These are phyloP conservation scores for Polytrichum formosum DNA, from an alignment of 225 moss, liverwort and hornwort genomes.

Conservation along the genomic window DNA sequence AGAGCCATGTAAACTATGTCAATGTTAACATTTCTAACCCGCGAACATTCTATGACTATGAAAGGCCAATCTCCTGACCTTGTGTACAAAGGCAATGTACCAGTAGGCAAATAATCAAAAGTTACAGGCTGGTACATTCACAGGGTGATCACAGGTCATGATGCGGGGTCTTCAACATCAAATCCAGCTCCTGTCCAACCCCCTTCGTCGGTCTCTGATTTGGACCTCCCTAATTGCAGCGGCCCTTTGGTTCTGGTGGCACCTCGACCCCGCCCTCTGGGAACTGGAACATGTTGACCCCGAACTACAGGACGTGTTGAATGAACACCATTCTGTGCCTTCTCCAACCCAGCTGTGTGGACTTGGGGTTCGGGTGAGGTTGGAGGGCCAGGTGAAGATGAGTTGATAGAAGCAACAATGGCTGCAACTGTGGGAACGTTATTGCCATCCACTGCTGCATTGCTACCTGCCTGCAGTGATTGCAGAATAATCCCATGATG, in stretches of 20 bases:
- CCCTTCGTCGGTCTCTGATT: conserved; percentile 47
- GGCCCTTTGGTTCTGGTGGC: conserved; percentile 51
- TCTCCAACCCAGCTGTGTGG: conserved; percentile 29
- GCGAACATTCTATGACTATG: background rate
- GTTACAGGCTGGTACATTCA: conserved; percentile 1
- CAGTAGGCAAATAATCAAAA: background rate
- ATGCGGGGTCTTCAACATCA: conserved; percentile 62
- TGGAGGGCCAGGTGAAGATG: conserved; percentile 26
- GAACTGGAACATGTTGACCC: conserved; percentile 61
- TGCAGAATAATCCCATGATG: background rate
- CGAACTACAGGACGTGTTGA: conserved; percentile 35
- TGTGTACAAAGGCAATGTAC: background rate
- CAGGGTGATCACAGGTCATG: conserved; percentile 23
- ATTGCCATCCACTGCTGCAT: conserved; percentile 29
- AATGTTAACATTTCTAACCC: background rate
- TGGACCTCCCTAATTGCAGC: conserved; percentile 65
- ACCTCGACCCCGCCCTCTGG: conserved; percentile 60
- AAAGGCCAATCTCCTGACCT: background rate
- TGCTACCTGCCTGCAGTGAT: conserved; percentile 32
- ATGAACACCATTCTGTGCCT: conserved; percentile 21
- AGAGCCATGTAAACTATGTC: background rate
- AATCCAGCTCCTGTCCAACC: conserved; percentile 99
- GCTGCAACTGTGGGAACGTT: conserved; percentile 39
- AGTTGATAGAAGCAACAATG: conserved; percentile 31
- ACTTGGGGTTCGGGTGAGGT: conserved; percentile 14